Percentiles rank a stretch among this genome's conserved stretches.
Evolutionary conservation across 139 green algal species (phyloP).

Genomic region (Micractinium conductrix): DNA sequence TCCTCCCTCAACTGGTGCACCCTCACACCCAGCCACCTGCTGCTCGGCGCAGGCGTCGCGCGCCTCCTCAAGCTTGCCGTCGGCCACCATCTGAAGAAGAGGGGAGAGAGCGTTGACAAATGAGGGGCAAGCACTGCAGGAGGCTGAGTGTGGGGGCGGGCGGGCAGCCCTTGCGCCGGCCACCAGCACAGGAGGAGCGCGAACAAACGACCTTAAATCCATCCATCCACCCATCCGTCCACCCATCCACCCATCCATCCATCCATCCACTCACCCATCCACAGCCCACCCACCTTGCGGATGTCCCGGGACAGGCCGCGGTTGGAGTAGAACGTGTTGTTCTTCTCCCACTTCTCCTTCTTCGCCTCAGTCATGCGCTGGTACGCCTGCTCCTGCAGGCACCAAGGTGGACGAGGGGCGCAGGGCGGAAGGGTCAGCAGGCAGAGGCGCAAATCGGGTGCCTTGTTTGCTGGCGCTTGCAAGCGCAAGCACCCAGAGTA

Average conservation of each 20-base stretch:
- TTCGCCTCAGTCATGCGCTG: constrained; percentile 18
- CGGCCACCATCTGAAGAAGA: constrained; percentile 20
- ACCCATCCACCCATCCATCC: neutral
- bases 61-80: constrained; percentile 46
- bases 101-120: neutral
- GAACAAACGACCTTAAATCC: no score
- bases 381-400: constrained; percentile 46
- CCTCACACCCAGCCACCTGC: no score
- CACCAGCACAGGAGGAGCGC: no score
- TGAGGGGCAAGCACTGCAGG: neutral
- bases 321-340: constrained; percentile 52
- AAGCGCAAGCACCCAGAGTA: no score
- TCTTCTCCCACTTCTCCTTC: constrained; percentile 31
- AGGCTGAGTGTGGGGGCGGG: neutral
- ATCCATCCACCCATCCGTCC: no score
- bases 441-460: no score
- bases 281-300: constrained; percentile 27
- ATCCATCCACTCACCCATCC: neutral
- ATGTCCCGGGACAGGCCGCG: constrained; percentile 37
- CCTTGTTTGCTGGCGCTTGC: no score
- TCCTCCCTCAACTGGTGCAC: no score
- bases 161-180: neutral
- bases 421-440: neutral
- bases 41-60: constrained; percentile 42
- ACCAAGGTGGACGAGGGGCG: no score